These are phyloP conservation scores for Sporothrix inflata DNA, from an alignment of 2,329 filamentous ascomycete genomes.

Conservation along the genomic window DNA sequence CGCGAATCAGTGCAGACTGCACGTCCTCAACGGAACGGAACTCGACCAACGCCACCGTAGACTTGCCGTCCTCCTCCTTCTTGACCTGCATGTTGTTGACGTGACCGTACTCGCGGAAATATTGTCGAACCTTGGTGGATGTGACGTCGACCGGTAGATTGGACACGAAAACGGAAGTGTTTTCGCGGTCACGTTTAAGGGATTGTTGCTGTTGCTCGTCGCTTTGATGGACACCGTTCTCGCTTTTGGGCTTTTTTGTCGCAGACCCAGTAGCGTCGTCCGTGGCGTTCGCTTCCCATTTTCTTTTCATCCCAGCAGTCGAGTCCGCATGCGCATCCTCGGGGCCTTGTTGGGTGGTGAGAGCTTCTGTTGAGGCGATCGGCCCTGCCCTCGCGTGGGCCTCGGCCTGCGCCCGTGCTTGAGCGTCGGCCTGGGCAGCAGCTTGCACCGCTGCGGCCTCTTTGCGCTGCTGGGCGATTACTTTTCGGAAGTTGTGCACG, in stretches of 20 bases:
- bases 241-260: conserved; percentile 69
- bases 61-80: conserved; percentile 61
- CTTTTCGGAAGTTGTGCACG: conserved; percentile 69
- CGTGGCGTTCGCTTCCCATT: conserved; percentile 62
- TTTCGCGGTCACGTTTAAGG: conserved; percentile 83
- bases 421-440: conserved; percentile 47
- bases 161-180: conserved; percentile 80
- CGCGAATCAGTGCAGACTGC: conserved; percentile 75
- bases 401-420: conserved; percentile 34
- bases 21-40: conserved; percentile 82
- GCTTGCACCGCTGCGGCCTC: conserved; percentile 47
- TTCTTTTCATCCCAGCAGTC: conserved; percentile 66
- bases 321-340: conserved; percentile 42
- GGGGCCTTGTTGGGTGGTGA: conserved; percentile 33
- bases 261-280: conserved; percentile 55
- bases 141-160: conserved; percentile 73
- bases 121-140: conserved; percentile 77
- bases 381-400: not conserved
- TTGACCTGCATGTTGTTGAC: conserved; percentile 77
- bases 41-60: conserved; percentile 77
- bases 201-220: conserved; percentile 35
- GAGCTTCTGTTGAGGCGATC: not conserved
- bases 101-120: conserved; percentile 87
- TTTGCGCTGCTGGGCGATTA: conserved; percentile 65
- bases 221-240: conserved; percentile 40